A percentile compares a stretch with the other conserved stretches of the same genome.
Evolutionary conservation across 2,329 filamentous ascomycete genomes (phyloP).

Genomic region (Neonectria coccinea): DNA sequence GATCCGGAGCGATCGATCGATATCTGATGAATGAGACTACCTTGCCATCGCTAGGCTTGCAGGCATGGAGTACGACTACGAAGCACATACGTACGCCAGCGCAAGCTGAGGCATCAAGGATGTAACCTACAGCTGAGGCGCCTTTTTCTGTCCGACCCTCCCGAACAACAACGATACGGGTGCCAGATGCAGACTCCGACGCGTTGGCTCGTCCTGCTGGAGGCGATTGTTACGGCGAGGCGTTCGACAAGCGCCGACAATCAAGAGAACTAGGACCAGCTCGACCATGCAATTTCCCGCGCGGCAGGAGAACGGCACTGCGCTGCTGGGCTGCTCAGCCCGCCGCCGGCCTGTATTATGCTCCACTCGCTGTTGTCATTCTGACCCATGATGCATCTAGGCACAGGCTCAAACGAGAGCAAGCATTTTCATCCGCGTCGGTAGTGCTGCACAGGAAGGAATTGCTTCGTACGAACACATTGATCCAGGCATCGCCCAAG

Average conservation of each 20-base stretch:
- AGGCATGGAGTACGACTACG: too few relatives aligned
- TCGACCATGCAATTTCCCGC: conserved; percentile 23
- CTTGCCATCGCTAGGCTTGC: too few relatives aligned
- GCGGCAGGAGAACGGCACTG: neutral
- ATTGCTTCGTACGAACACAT: neutral
- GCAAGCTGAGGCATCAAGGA: neutral
- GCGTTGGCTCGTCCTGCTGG: neutral
- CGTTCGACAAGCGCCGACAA: conserved; percentile 7
- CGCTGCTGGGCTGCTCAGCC: neutral
- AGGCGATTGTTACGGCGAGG: neutral
- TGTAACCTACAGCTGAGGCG: neutral
- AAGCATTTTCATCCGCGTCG: too few relatives aligned
- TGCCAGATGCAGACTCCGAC: neutral
- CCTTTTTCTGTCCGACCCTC: neutral
- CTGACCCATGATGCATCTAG: neutral
- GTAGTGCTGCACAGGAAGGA: too few relatives aligned
- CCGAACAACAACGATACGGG: neutral
- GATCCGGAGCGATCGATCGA: neutral
- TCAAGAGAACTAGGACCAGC: neutral
- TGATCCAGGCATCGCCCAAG: neutral
- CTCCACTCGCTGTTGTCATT: neutral
- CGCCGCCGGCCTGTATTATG: neutral
- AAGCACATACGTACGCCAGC: too few relatives aligned
- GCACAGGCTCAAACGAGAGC: neutral
- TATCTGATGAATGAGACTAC: neutral